Base-by-base conservation (phyloP, 2,329 filamentous ascomycete species). In the Cercospora brassicicola region DNA sequence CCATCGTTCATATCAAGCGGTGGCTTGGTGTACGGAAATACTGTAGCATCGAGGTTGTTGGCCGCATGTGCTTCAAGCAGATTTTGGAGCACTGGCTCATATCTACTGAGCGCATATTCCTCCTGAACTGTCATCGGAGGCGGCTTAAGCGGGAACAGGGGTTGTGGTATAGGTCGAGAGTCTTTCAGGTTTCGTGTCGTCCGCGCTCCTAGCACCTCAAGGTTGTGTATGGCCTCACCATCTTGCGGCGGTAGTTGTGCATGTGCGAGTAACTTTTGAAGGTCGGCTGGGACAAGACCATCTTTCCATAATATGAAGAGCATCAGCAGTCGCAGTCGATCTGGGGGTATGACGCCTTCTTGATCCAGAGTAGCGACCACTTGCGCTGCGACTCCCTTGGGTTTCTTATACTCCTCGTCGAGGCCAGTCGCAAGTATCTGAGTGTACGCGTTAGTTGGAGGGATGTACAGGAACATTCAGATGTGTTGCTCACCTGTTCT, bases 351-450 rank as follows among this genome's bases (percentile, higher is more conserved):
- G 31, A 97, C 86, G 28, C 86, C 87, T 13, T 93, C 90, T 74
- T 97, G 93, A 77, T 98, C 95, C 10, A 99, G 81, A n/a, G 97
- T 85, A 20, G 92, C 89, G 31, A 96, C 91, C 15, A 98, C 85
- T 71, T 96, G 89, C 72, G 95, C 92, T 30, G 94, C 88, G 59
- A 97, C 82, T 75, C 96, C 93, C 81, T 96, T 97, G 9, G 94
- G 91, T 78, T 95, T 96, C 75, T 91, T 90, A 76, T 90, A 91
- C 76, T 97, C 94, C 80, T 98, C 94, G 74, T 98, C 95, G 4
- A 97, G 82, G 0, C 95, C 95, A 0, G 95, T 98, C 9, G 94
- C 91, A 72, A 99, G 85, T 30, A 89, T 92, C 84, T 88, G 64
- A 20, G 13, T n/a, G 30, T 31, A 23, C 74, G 20, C 69, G 66